These are phyloP conservation scores for Beauveria varroae DNA, from an alignment of 2,329 filamentous ascomycete genomes.

Conservation along the genomic window DNA sequence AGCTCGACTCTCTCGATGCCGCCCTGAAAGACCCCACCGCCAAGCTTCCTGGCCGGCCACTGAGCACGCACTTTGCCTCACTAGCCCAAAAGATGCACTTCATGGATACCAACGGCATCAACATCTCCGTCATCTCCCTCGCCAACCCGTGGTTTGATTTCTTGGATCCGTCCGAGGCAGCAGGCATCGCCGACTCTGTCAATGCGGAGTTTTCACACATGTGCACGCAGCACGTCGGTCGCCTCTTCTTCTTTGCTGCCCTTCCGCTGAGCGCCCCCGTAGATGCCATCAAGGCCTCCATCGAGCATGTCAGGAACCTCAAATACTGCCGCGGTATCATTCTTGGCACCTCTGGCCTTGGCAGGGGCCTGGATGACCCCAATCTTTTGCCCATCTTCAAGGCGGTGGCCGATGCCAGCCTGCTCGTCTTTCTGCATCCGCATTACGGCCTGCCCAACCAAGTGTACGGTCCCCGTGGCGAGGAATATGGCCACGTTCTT, in stretches of 20 bases:
- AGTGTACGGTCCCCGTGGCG: slow-evolving; percentile 67
- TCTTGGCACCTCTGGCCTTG: slow-evolving; percentile 76
- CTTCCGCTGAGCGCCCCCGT: slow-evolving; percentile 66
- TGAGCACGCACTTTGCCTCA: slow-evolving; percentile 77
- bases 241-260: slow-evolving; percentile 76
- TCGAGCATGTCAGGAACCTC: slow-evolving; percentile 53
- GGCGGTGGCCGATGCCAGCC: slow-evolving; percentile 54
- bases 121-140: slow-evolving; percentile 76
- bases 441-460: slow-evolving; percentile 80
- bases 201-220: slow-evolving; percentile 72
- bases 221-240: slow-evolving; percentile 57
- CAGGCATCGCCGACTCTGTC: slow-evolving; percentile 54
- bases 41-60: slow-evolving; percentile 66
- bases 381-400: slow-evolving; percentile 63
- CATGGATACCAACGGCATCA: slow-evolving; percentile 78
- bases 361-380: slow-evolving; percentile 72
- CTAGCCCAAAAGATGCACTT: slow-evolving; percentile 74
- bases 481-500: slow-evolving; percentile 78
- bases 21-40: slow-evolving; percentile 46
- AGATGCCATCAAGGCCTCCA: slow-evolving; percentile 55
- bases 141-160: slow-evolving; percentile 96
- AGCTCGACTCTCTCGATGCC: slow-evolving; percentile 38
- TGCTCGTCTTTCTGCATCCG: slow-evolving; percentile 78
- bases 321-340: slow-evolving; percentile 76
- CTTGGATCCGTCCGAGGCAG: slow-evolving; percentile 53